Conservation (phyloP, 768 basidiomycete genomes). For the Obba rivulosa region DNA sequence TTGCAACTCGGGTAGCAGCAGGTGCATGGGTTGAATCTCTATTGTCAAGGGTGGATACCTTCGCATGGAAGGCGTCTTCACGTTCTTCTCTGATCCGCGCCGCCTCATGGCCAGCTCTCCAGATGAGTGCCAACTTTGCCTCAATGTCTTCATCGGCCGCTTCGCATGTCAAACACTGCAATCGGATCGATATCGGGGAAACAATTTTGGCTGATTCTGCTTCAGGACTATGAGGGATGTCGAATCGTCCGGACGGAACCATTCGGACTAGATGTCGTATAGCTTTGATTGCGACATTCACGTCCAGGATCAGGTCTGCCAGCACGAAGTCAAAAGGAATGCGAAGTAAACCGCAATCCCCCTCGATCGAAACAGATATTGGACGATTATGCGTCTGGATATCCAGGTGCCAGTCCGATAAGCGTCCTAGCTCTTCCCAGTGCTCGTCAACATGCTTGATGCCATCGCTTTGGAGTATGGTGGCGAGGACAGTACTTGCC, state of each 20-base stretch:
- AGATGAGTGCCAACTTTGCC: slow-evolving; percentile 66
- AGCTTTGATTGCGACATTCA: slow-evolving; percentile 64
- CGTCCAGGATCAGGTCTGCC: slow-evolving; percentile 70
- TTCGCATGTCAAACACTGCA: slow-evolving; percentile 67
- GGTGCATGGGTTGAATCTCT: slow-evolving; percentile 28
- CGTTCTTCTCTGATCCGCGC: slow-evolving; percentile 64
- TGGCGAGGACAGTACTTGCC: slow-evolving; percentile 48
- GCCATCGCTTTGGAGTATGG: slow-evolving; percentile 44
- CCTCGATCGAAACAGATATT: slow-evolving; percentile 42
- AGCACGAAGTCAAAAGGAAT: slow-evolving; percentile 78
- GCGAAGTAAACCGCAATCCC: slow-evolving; percentile 64
- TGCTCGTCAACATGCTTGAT: slow-evolving; percentile 26
- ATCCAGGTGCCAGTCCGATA: slow-evolving; percentile 48
- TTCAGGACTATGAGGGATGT: slow-evolving; percentile 52
- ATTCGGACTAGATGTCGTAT: slow-evolving; percentile 62
- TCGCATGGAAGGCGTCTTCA: slow-evolving; percentile 76
- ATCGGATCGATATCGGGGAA: slow-evolving; percentile 52
- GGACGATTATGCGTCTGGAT: slow-evolving; percentile 30
- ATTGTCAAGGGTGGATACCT: slow-evolving; percentile 59
- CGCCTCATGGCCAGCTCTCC: slow-evolving; percentile 67
- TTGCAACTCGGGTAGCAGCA: slow-evolving; percentile 19
- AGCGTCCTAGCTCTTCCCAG: slow-evolving; percentile 72
- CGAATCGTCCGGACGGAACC: slow-evolving; percentile 46
- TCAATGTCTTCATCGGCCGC: slow-evolving; percentile 85
- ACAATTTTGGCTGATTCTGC: slow-evolving; percentile 70